Percentiles rank a stretch among this genome's conserved stretches.
Conservation (phyloP, 352 stramenopile genomes). For the Phytophthora constricta region DNA sequence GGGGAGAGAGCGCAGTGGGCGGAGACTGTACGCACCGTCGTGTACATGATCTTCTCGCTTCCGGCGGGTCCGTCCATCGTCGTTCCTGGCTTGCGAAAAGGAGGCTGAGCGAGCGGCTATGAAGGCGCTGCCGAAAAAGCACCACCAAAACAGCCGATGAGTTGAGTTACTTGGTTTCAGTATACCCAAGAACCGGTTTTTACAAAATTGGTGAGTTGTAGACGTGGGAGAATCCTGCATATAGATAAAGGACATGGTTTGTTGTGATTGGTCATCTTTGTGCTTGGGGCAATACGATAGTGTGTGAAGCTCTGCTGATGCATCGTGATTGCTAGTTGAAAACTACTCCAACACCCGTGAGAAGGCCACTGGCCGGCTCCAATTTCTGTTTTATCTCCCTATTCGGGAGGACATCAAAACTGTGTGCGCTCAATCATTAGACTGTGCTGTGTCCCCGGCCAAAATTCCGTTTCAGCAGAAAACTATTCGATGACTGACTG, state of each 20-base stretch:
- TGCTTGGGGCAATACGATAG: conserved; percentile 94
- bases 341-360: conserved; percentile 94
- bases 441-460: too few species aligned
- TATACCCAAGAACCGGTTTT: background rate
- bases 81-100: conserved; percentile 26
- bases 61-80: conserved; percentile 68
- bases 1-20: background rate
- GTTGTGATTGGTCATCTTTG: conserved; percentile 68
- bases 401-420: conserved; percentile 51
- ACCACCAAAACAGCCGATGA: conserved; percentile 16
- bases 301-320: conserved; percentile 94
- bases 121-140: conserved; percentile 16
- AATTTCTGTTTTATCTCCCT: conserved; percentile 92
- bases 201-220: background rate
- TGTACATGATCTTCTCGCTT: conserved; percentile 83
- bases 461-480: too few species aligned
- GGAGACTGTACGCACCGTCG: conserved; percentile 47
- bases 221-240: conserved; percentile 42
- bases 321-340: conserved; percentile 96
- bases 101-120: conserved; percentile 26
- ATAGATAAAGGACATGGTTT: conserved; percentile 10
- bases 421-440: too few species aligned
- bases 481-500: too few species aligned
- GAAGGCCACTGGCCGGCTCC: conserved; percentile 89
- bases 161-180: background rate